Evolutionary conservation across 495 filamentous ascomycete genomes (phyloP).

Genomic region (Lindgomyces ingoldianus): DNA sequence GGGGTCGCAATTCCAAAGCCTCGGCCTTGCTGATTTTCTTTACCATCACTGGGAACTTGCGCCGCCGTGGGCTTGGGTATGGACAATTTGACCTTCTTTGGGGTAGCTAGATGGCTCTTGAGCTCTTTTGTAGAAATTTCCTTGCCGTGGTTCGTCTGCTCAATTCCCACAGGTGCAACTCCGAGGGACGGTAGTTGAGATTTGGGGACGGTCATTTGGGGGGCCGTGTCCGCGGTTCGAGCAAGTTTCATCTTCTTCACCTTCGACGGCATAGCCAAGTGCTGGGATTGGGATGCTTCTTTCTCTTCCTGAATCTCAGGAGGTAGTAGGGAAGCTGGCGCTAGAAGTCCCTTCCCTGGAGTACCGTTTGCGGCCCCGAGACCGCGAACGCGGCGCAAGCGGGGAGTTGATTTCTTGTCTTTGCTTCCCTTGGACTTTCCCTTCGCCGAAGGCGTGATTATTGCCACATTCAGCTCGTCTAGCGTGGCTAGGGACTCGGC

Average conservation of each 20-base stretch:
- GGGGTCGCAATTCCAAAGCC: conserved; percentile 7
- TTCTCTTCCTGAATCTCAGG: conserved; percentile 27
- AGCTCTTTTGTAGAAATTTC: conserved; percentile 19
- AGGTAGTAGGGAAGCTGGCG: conserved; percentile 23
- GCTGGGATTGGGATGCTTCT: conserved; percentile 6
- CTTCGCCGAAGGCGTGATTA: conserved; percentile 15
- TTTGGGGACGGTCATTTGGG: background rate
- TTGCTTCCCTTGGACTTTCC: conserved; percentile 14
- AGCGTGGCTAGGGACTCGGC: conserved; percentile 18
- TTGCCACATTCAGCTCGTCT: conserved; percentile 21
- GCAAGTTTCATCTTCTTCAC: conserved; percentile 22
- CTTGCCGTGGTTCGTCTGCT: background rate
- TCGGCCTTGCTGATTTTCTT: conserved; percentile 24
- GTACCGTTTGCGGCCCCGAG: conserved; percentile 37
- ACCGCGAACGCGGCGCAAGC: conserved; percentile 17
- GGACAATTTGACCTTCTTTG: conserved; percentile 29
- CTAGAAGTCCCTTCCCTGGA: conserved; percentile 36
- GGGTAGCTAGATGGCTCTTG: conserved; percentile 33
- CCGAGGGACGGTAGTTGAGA: background rate
- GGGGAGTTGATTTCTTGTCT: conserved; percentile 28
- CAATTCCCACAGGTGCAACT: conserved; percentile 10
- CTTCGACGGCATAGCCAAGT: conserved; percentile 8
- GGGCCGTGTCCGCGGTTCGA: background rate
- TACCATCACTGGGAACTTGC: conserved; percentile 18
- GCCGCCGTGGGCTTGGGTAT: conserved; percentile 1